These are phyloP conservation scores for Scheffersomyces titani DNA, from an alignment of 1,139 yeast genomes.

Conservation along the genomic window DNA sequence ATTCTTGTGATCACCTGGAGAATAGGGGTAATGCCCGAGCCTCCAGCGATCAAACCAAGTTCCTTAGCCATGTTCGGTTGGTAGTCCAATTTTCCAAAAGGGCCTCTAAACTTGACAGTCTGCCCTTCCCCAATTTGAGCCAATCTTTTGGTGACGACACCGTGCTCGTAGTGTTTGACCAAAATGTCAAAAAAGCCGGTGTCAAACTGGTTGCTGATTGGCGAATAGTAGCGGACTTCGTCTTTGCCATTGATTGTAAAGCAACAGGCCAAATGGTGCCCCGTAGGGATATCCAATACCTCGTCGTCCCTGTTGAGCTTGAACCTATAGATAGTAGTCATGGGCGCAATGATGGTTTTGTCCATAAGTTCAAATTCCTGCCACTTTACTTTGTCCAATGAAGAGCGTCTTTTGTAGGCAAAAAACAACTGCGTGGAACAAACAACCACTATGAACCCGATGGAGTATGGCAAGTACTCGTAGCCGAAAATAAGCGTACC, in stretches of 20 bases:
- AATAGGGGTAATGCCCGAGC: constrained; percentile 80
- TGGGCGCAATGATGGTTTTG: constrained; percentile 66
- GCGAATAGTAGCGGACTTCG: constrained; percentile 69
- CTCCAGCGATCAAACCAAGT: constrained; percentile 77
- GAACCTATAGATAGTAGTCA: constrained; percentile 74
- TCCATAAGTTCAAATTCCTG: constrained; percentile 67
- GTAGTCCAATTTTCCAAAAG: constrained; percentile 72
- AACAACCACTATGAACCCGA: constrained; percentile 47
- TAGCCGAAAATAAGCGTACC: constrained; percentile 61
- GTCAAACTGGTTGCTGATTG: constrained; percentile 70
- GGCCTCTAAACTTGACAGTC: constrained; percentile 71
- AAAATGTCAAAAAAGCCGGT: constrained; percentile 72
- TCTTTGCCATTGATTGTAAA: constrained; percentile 58
- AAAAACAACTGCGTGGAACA: constrained; percentile 46
- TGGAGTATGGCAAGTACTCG: constrained; percentile 51
- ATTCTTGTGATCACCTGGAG: constrained; percentile 65
- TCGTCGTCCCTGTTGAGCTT: constrained; percentile 62
- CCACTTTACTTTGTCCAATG: constrained; percentile 57
- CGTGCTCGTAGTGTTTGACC: constrained; percentile 72
- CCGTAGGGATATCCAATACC: constrained; percentile 65
- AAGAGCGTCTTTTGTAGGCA: constrained; percentile 51
- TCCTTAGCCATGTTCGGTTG: constrained; percentile 58
- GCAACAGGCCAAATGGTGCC: constrained; percentile 71
- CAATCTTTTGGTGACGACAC: constrained; percentile 64
- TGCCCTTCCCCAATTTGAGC: constrained; percentile 66